Evolutionary conservation across 1,284 basidiomycete species (phyloP).

Genomic region (Microbotryomycetes sp.): DNA sequence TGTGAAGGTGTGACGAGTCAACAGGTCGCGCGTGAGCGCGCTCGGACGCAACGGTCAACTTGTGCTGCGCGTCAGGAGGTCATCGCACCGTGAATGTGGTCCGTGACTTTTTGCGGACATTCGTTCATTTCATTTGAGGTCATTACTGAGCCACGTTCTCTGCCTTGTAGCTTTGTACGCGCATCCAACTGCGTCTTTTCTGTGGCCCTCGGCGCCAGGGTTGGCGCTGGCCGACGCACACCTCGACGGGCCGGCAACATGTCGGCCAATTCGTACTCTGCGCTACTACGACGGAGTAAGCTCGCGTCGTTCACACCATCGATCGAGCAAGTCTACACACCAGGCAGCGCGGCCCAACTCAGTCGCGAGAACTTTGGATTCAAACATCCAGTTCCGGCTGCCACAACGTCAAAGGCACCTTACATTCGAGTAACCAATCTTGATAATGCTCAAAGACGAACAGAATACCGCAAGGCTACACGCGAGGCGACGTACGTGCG

Average conservation of each 20-base stretch:
- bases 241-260: not conserved
- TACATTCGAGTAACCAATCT: constrained; percentile 24
- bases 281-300: constrained; percentile 35
- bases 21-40: too few relatives aligned
- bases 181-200: not conserved
- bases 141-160: too few relatives aligned
- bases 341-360: constrained; percentile 14
- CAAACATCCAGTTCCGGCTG: constrained; percentile 28
- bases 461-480: constrained; percentile 27
- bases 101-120: too few relatives aligned
- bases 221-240: too few relatives aligned
- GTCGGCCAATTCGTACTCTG: constrained; percentile 25
- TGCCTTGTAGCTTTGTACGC: too few relatives aligned
- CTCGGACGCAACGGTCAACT: too few relatives aligned
- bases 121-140: too few relatives aligned
- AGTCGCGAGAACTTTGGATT: constrained; percentile 31
- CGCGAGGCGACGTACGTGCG: constrained; percentile 19
- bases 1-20: too few relatives aligned
- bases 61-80: too few relatives aligned
- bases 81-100: too few relatives aligned
- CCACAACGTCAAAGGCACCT: constrained; percentile 12
- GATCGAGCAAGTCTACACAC: constrained; percentile 36
- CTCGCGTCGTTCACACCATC: constrained; percentile 29
- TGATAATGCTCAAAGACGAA: constrained; percentile 25
- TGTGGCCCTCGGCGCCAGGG: too few relatives aligned